Conservation (phyloP, 78 protist species). For the Tieghemostelium lacteum region DNA sequence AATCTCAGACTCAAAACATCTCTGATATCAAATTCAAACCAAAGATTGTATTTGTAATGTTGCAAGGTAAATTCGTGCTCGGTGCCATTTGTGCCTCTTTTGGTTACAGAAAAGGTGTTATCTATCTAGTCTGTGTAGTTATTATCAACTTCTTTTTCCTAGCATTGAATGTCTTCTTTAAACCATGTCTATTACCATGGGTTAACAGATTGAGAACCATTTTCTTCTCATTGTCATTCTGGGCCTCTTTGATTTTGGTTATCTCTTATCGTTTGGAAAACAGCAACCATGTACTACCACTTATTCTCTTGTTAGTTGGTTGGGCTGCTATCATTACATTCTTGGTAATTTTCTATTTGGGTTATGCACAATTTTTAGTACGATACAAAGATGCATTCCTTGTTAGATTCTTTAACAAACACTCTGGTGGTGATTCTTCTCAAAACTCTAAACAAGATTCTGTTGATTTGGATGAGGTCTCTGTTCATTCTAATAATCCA, state of each 20-base stretch:
- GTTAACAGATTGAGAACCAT: constrained; percentile 62
- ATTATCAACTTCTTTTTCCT: constrained; percentile 66
- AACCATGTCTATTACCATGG: constrained; percentile 72
- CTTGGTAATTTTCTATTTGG: constrained; percentile 5
- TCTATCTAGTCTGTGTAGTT: constrained; percentile 27
- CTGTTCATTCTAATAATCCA: neutral
- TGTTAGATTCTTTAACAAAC: too few relatives aligned
- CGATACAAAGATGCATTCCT: neutral
- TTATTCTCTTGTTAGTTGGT: constrained; percentile 62
- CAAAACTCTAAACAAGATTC: neutral
- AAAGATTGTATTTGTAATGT: constrained; percentile 68
- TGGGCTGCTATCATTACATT: constrained; percentile 60
- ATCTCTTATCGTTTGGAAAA: constrained; percentile 13
- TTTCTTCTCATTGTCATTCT: constrained; percentile 34
- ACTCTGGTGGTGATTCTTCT: neutral
- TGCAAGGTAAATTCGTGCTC: constrained; percentile 67
- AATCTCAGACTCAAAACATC: constrained; percentile 74
- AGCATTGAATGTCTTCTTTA: constrained; percentile 40
- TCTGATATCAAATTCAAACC: constrained; percentile 75
- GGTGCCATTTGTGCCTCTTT: constrained; percentile 70
- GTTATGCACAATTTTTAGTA: neutral
- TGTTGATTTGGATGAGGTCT: neutral
- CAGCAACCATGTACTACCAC: neutral
- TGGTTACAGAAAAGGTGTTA: constrained; percentile 33
- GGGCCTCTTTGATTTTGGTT: constrained; percentile 65